Percentiles rank a stretch among this genome's conserved stretches.
Evolutionary conservation across 2,329 filamentous ascomycete genomes (phyloP).

Genomic region (Amesomyces nigricolor): DNA sequence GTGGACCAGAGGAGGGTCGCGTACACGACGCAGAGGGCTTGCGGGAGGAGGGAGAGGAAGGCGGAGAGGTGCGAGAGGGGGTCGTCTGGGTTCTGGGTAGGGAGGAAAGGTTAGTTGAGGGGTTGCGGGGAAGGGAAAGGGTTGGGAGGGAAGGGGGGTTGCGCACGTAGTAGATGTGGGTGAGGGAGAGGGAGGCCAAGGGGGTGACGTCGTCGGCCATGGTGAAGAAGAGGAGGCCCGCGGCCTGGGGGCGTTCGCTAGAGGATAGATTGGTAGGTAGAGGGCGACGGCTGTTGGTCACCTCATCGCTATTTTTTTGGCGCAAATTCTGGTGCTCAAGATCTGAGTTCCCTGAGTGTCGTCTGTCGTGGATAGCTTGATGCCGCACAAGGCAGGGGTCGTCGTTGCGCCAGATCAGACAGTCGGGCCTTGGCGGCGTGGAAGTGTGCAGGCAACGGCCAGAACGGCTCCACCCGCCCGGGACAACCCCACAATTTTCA

Average conservation of each 20-base stretch:
- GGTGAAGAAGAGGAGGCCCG: not conserved
- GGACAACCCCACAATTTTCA: too few relatives aligned
- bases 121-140: conserved; percentile 2
- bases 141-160: conserved; percentile 15
- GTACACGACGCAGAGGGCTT: conserved; percentile 86
- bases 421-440: too few relatives aligned
- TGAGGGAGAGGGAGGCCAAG: conserved; percentile 85
- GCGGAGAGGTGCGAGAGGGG: conserved; percentile 80
- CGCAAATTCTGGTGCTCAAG: too few relatives aligned
- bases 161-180: conserved; percentile 90
- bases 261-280: too few relatives aligned
- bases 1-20: conserved; percentile 85
- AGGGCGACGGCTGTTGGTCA: too few relatives aligned
- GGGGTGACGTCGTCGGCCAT: conserved; percentile 46
- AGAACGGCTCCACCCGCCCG: conserved; percentile 20
- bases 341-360: too few relatives aligned
- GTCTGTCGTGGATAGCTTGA: too few relatives aligned
- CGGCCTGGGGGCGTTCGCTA: not conserved
- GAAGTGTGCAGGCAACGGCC: not conserved
- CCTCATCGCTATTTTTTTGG: too few relatives aligned
- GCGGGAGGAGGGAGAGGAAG: conserved; percentile 89
- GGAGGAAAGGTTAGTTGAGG: not conserved
- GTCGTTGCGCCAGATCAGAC: too few relatives aligned
- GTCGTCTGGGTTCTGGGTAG: conserved; percentile 74
- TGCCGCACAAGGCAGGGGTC: too few relatives aligned